These are phyloP conservation scores for Neofusicoccum laricinum DNA, from an alignment of 2,329 filamentous ascomycete species.

Conservation along the genomic window DNA sequence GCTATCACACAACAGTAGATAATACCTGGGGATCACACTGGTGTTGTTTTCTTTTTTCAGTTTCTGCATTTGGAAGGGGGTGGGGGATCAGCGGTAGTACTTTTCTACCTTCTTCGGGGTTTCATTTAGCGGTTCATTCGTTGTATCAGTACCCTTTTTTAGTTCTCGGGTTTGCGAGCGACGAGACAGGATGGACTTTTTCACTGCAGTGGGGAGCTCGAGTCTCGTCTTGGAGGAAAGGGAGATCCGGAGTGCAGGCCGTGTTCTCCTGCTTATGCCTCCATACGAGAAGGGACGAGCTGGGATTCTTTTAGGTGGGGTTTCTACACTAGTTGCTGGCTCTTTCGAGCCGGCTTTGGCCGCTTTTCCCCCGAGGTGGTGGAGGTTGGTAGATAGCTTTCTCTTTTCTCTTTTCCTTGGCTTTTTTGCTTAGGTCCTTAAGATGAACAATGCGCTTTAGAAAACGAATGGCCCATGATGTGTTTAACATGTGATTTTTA, in stretches of 20 bases:
- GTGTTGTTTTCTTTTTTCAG: neutral
- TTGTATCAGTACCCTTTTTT: too few species aligned
- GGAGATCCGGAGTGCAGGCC: neutral
- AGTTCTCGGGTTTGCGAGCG: neutral
- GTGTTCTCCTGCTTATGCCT: neutral
- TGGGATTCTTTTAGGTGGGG: too few species aligned
- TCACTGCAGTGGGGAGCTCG: too few species aligned
- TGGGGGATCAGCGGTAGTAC: neutral
- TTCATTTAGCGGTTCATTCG: neutral
- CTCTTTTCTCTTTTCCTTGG: neutral
- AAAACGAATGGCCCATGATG: neutral
- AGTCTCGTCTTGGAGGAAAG: too few species aligned
- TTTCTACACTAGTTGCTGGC: too few species aligned
- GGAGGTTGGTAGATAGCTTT: neutral
- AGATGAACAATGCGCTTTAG: neutral
- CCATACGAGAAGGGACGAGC: too few species aligned
- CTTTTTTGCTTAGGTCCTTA: neutral
- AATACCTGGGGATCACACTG: neutral
- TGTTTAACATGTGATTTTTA: too few species aligned
- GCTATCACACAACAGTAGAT: neutral
- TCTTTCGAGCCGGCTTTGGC: neutral
- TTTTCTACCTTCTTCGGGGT: neutral
- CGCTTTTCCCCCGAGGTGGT: neutral
- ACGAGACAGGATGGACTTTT: neutral
- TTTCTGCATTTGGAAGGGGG: neutral